These are phyloP conservation scores for Xylariaceae sp. DNA, from an alignment of 2,329 filamentous ascomycete genomes.

Conservation along the genomic window DNA sequence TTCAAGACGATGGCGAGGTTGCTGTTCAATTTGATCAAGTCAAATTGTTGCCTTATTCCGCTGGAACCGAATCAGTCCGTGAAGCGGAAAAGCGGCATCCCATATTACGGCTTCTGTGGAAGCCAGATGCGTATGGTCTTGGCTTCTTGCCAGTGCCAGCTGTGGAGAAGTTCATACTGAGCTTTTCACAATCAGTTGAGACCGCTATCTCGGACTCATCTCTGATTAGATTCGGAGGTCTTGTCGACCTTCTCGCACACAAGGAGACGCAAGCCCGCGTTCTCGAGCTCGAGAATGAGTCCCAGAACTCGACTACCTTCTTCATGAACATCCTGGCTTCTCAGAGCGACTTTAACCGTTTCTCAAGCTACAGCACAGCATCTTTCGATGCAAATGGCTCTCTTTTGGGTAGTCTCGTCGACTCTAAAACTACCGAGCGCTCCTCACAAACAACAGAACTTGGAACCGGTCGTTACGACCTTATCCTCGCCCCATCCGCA, in stretches of 20 bases:
- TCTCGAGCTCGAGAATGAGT: constrained; percentile 4
- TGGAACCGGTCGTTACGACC: neutral
- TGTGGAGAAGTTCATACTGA: neutral
- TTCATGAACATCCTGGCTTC: neutral
- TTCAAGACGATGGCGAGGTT: neutral
- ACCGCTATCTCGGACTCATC: neutral
- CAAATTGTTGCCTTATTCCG: constrained; percentile 1
- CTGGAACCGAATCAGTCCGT: neutral
- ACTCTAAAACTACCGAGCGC: neutral
- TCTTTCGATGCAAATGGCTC: neutral
- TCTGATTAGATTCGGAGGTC: neutral
- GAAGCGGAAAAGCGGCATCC: constrained; percentile 12
- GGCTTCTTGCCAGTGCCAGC: neutral
- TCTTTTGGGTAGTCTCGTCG: neutral
- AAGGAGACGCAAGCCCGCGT: constrained; percentile 10
- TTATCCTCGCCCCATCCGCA: neutral
- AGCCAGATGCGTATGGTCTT: constrained; percentile 15
- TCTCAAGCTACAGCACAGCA: constrained; percentile 2
- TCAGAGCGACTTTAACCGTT: constrained; percentile 1
- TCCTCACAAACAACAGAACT: neutral
- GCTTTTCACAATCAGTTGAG: neutral
- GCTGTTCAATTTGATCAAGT: constrained; percentile 5
- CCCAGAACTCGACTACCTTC: neutral
- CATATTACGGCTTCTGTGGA: constrained; percentile 17
- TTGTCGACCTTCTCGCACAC: constrained; percentile 10